phyloP scores from a whole-genome alignment of 2,329 filamentous ascomycete species.

The Thielaviopsis punctulata region DNA sequence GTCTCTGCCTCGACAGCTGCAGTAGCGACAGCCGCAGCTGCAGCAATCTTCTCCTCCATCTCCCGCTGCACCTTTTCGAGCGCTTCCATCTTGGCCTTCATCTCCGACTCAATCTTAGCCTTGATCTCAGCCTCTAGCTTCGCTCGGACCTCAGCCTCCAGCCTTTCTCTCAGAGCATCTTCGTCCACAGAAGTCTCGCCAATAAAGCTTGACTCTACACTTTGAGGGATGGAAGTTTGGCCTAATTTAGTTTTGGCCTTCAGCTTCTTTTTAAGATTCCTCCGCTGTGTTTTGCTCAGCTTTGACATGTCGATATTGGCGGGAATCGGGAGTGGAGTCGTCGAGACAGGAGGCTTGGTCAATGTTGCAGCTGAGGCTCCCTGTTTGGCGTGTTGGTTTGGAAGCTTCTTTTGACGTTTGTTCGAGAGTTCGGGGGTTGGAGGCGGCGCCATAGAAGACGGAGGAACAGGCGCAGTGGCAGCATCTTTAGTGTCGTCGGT shows the following conservation, averaged over 20 bases:
- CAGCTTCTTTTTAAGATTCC: not conserved
- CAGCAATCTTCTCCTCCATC: not conserved
- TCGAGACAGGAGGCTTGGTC: not conserved
- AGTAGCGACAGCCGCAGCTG: not conserved
- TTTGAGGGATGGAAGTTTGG: not conserved
- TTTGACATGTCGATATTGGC: not conserved
- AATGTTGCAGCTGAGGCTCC: not conserved
- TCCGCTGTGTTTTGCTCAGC: not conserved
- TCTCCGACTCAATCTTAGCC: not conserved
- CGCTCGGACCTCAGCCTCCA: not conserved
- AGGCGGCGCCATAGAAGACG: not conserved
- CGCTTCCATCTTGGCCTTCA: not conserved
- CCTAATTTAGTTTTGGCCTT: not conserved
- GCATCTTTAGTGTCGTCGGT: not conserved
- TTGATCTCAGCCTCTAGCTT: not conserved
- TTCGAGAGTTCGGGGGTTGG: not conserved
- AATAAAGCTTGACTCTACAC: not conserved
- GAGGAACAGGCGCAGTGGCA: not conserved
- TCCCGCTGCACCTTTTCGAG: not conserved
- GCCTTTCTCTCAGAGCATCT: not conserved
- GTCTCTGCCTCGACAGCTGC: not conserved
- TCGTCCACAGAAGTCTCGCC: not conserved
- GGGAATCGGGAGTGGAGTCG: not conserved
- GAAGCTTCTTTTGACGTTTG: constrained; percentile 5
- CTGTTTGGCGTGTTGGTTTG: not conserved